phyloP scores from a whole-genome alignment of 331 rosid species.

The Malus hybrid region DNA sequence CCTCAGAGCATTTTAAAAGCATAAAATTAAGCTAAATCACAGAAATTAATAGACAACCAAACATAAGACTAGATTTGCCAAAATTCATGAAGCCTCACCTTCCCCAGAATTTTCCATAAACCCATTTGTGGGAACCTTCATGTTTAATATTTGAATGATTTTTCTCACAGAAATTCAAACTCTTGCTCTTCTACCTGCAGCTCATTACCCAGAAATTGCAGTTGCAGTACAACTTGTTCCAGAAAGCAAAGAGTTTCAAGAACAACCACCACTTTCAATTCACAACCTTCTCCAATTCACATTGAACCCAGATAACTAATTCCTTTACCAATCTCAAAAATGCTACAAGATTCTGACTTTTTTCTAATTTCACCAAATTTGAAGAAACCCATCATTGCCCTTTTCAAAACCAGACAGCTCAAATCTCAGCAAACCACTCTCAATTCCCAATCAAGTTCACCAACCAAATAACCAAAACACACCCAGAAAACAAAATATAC shows the following conservation, averaged over 20 bases:
- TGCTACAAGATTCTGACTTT: conserved; percentile 22
- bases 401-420: conserved; percentile 6
- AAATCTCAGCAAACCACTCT: background rate
- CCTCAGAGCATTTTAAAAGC: background rate
- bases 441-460: background rate
- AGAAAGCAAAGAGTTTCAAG: conserved; percentile 14
- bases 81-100: conserved; percentile 42
- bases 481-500: background rate
- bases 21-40: conserved; percentile 3
- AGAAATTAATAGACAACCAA: background rate
- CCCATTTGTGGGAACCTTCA: conserved; percentile 81
- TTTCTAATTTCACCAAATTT: conserved; percentile 13
- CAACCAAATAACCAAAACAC: background rate
- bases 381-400: conserved; percentile 22
- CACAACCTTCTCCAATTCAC: conserved; percentile 15
- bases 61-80: background rate
- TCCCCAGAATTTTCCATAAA: conserved; percentile 64
- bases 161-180: conserved; percentile 27
- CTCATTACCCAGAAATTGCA: conserved; percentile 24
- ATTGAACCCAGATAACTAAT: conserved; percentile 19
- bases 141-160: conserved; percentile 22
- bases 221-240: conserved; percentile 15
- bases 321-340: conserved; percentile 19
- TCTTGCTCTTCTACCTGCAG: conserved; percentile 27
- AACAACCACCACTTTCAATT: conserved; percentile 26